Percentiles rank a stretch among this genome's conserved stretches.
Conservation (phyloP, 306 rosid genomes). For the Glycyrrhiza uralensis region DNA sequence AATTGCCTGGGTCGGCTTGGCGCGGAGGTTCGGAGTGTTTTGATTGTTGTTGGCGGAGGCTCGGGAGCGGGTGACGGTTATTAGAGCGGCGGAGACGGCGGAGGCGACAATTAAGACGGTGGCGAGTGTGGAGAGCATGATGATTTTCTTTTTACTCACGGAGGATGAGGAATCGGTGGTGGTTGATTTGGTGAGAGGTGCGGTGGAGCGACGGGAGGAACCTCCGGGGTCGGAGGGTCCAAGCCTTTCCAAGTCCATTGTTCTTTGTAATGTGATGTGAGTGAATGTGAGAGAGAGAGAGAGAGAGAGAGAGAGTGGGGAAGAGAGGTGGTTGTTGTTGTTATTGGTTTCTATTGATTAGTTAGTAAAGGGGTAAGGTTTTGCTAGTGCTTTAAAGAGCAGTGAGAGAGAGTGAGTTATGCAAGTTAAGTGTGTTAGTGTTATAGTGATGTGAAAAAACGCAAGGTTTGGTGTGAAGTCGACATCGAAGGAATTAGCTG, state of each 20-base stretch:
- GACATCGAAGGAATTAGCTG: slow-evolving; percentile 51
- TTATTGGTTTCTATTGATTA: not conserved
- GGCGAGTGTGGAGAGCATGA: slow-evolving; percentile 51
- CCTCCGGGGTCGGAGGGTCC: slow-evolving; percentile 45
- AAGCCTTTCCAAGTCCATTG: slow-evolving; percentile 53
- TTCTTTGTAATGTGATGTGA: no score
- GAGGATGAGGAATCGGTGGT: not conserved
- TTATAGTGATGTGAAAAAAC: not conserved
- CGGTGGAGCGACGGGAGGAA: slow-evolving; percentile 39
- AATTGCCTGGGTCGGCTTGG: slow-evolving; percentile 77
- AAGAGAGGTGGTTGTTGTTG: not conserved
- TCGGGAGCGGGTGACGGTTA: slow-evolving; percentile 31
- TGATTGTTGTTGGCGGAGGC: not conserved
- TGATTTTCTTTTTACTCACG: slow-evolving; percentile 32
- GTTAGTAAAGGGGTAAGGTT: not conserved
- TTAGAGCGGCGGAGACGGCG: slow-evolving; percentile 51
- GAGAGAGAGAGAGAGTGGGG: not conserved
- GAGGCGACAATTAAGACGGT: slow-evolving; percentile 50
- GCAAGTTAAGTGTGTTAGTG: not conserved
- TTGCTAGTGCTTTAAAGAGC: not conserved
- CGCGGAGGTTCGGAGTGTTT: slow-evolving; percentile 17
- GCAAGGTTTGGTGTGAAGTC: slow-evolving; percentile 66
- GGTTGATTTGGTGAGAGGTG: slow-evolving; percentile 15
- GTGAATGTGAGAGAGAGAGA: not conserved
- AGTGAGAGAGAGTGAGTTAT: not conserved